Percentiles rank a stretch among this genome's conserved stretches.
Evolutionary conservation across 805 yeast species (phyloP).

Genomic region (Candida dajiaensis): DNA sequence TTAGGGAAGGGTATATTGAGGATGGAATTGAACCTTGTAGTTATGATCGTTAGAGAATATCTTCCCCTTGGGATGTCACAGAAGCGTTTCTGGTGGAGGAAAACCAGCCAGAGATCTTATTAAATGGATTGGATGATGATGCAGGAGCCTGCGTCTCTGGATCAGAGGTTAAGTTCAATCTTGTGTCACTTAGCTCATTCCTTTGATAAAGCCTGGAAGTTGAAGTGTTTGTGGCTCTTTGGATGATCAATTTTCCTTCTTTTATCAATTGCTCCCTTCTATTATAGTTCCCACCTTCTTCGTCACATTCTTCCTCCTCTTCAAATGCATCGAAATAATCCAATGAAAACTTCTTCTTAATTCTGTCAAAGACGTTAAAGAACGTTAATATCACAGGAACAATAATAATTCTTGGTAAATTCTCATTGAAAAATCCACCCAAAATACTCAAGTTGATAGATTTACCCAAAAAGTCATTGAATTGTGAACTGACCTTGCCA

Average conservation of each 20-base stretch:
- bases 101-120: background rate
- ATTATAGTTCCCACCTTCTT: conserved; percentile 12
- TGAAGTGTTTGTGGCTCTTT: conserved; percentile 12
- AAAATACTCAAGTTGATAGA: conserved; percentile 71
- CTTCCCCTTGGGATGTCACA: background rate
- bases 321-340: conserved; percentile 32
- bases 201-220: background rate
- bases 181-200: conserved; percentile 7
- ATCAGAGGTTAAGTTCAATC: background rate
- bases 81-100: background rate
- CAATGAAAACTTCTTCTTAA: conserved; percentile 31
- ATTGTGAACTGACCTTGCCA: conserved; percentile 43
- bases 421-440: conserved; percentile 63
- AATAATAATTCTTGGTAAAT: conserved; percentile 69
- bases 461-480: conserved; percentile 69
- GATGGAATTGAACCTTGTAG: background rate
- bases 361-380: conserved; percentile 61
- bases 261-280: conserved; percentile 15
- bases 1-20: background rate
- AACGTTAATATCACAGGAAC: conserved; percentile 62
- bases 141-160: background rate
- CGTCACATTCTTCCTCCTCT: conserved; percentile 26
- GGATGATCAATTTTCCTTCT: conserved; percentile 22
- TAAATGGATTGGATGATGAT: background rate
- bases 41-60: no score